Percentiles rank a stretch among this genome's conserved stretches.
These are phyloP conservation scores for Phytophthora citricola DNA, from an alignment of 352 stramenopile species.

Conservation along the genomic window DNA sequence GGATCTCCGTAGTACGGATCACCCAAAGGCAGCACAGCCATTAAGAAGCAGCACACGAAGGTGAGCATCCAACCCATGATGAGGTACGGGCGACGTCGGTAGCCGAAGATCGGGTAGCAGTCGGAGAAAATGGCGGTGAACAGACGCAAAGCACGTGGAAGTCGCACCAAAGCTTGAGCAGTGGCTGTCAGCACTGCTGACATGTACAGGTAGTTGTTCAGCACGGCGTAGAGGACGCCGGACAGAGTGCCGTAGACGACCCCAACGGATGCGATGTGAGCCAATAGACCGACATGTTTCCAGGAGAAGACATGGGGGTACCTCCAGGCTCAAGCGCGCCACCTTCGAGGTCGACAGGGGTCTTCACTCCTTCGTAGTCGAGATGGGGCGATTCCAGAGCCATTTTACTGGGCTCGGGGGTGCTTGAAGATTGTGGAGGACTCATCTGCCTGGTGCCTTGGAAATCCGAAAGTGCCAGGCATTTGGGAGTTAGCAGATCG, in stretches of 20 bases:
- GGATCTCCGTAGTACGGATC: slow-evolving; percentile 54
- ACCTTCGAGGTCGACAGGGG: slow-evolving; percentile 33
- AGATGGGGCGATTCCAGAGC: slow-evolving; percentile 12
- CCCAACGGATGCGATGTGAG: slow-evolving; percentile 53
- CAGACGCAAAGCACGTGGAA: slow-evolving; percentile 53
- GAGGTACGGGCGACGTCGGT: slow-evolving; percentile 83
- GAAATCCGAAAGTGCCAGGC: slow-evolving; percentile 23
- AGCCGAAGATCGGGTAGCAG: slow-evolving; percentile 82
- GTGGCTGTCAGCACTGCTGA: slow-evolving; percentile 52
- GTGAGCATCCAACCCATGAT: slow-evolving; percentile 64
- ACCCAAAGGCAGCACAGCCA: slow-evolving; percentile 54
- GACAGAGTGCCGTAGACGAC: slow-evolving; percentile 49
- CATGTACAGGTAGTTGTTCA: slow-evolving; percentile 75
- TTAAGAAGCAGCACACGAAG: slow-evolving; percentile 51
- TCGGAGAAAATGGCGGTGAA: slow-evolving; percentile 79
- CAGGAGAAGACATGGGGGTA: slow-evolving; percentile 39
- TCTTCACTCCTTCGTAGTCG: slow-evolving; percentile 36
- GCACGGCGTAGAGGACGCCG: slow-evolving; percentile 53
- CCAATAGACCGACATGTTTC: slow-evolving; percentile 54
- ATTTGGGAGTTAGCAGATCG: background rate
- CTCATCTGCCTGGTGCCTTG: slow-evolving; percentile 15
- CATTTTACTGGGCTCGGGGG: slow-evolving; percentile 15
- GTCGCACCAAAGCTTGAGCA: slow-evolving; percentile 48
- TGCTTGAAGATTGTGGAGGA: slow-evolving; percentile 9
- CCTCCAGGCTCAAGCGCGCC: slow-evolving; percentile 49